Base-by-base conservation (phyloP, 345 rosid genomes). In the Citrus medica region DNA sequence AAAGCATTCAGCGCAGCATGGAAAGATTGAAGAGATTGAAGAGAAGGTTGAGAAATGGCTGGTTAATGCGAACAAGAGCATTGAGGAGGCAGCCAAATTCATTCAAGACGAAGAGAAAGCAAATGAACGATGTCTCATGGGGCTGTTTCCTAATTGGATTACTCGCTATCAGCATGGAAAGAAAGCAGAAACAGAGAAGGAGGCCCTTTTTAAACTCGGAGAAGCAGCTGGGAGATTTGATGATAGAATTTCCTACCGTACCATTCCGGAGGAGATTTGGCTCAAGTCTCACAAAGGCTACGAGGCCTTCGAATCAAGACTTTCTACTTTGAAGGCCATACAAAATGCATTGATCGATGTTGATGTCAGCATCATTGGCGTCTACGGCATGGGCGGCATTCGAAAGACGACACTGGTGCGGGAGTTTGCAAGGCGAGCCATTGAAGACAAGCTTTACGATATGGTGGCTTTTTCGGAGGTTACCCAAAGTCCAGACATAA, bases 381-480 rank as follows among this genome's bases (percentile, higher is more conserved):
- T 81, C 3, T 1, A 65, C 21, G 83, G 83, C 7, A 14, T 17
- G 21, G 21, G 66, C 3, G 79, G 80, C 22, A 19, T 81, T 22
- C 80, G 83, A 22, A 81, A 81, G 62, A 77, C 58, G 2, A 82
- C 61, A n/a, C 56, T 82, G 17, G 69, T 32, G 42, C 62, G 55
- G 30, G 35, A 59, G 40, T 6, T 59, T n/a, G 67, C 66, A 0
- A 59, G 51, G 30, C 67, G 2, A 27, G 40, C 40, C 2, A 1
- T 7, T 0, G 40, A 7, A 27, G 33, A 30, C 7, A 6, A 63
- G 21, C 37, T 28, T 1, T 28, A 5, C 7, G 67, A 63, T 30
- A 19, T 1, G 7, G 67, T 63, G 37, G 63, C 33, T 4, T 68
- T 77, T 32, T 68, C 51, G 7, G 38, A n/a, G 9, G 32, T 78